phyloP scores from a whole-genome alignment of 2,329 filamentous ascomycete genomes.

The Penicillium verrucosum region DNA sequence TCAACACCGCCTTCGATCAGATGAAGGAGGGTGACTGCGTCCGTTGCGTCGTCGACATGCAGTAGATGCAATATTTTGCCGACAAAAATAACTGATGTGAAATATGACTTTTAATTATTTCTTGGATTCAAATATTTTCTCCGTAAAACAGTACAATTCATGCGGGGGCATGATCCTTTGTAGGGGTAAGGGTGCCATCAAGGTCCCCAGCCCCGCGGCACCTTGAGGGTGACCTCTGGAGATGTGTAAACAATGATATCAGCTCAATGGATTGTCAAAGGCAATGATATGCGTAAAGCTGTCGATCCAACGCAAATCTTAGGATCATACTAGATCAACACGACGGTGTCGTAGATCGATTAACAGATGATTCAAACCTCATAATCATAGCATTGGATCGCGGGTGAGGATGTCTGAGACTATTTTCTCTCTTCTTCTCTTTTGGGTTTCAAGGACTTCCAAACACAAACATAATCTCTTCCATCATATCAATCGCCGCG shows the following conservation, averaged over 20 bases:
- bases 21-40: conserved; percentile 99
- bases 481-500: neutral
- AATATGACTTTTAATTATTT: conserved; percentile 22
- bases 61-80: conserved; percentile 14
- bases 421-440: neutral
- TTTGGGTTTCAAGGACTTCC: no score
- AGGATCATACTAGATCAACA: neutral
- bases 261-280: neutral
- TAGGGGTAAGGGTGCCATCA: conserved; percentile 11
- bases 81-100: conserved; percentile 21
- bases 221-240: conserved; percentile 17
- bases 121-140: neutral
- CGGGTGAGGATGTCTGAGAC: neutral
- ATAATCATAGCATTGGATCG: neutral
- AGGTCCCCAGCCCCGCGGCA: conserved; percentile 21
- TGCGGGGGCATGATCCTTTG: neutral
- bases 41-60: conserved; percentile 78
- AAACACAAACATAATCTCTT: neutral
- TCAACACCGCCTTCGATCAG: conserved; percentile 85
- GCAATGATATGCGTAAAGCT: neutral
- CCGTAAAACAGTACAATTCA: neutral
- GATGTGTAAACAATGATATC: no score
- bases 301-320: neutral
- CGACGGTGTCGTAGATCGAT: no score
- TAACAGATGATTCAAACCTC: neutral